Conservation (phyloP, 2,329 filamentous ascomycete species). For the Nigrograna mackinnonii region DNA sequence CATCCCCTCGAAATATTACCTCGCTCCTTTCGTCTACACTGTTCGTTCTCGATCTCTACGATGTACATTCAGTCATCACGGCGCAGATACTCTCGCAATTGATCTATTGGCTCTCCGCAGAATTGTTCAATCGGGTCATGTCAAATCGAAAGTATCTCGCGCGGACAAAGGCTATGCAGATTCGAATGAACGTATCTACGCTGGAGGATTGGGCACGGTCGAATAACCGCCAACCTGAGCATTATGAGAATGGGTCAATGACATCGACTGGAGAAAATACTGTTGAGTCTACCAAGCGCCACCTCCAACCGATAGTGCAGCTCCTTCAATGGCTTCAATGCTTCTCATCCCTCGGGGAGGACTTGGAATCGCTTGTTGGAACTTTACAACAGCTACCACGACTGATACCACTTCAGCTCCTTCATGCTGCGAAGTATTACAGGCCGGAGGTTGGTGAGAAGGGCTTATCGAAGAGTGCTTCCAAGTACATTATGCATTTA, state of each 20-base stretch:
- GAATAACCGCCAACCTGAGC: slow-evolving; percentile 93
- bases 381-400: slow-evolving; percentile 88
- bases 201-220: slow-evolving; percentile 94
- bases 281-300: slow-evolving; percentile 78
- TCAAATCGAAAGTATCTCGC: slow-evolving; percentile 93
- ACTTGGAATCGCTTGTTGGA: slow-evolving; percentile 83
- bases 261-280: slow-evolving; percentile 84
- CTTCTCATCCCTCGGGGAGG: slow-evolving; percentile 91
- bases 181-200: slow-evolving; percentile 96
- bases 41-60: slow-evolving; percentile 97
- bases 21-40: slow-evolving; percentile 93
- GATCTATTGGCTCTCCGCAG: slow-evolving; percentile 93
- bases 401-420: slow-evolving; percentile 82
- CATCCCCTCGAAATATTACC: slow-evolving; percentile 91
- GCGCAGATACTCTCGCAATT: slow-evolving; percentile 90
- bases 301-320: slow-evolving; percentile 89
- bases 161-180: slow-evolving; percentile 98
- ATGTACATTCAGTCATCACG: slow-evolving; percentile 95
- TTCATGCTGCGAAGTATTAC: slow-evolving; percentile 92
- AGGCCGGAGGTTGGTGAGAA: slow-evolving; percentile 95
- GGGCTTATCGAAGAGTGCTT: slow-evolving; percentile 81
- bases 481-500: slow-evolving; percentile 81
- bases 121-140: slow-evolving; percentile 98
- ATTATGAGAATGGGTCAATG: slow-evolving; percentile 91
- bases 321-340: slow-evolving; percentile 97